Base-by-base conservation (phyloP, 2,329 filamentous ascomycete genomes). In the Nemania bipapillata region DNA sequence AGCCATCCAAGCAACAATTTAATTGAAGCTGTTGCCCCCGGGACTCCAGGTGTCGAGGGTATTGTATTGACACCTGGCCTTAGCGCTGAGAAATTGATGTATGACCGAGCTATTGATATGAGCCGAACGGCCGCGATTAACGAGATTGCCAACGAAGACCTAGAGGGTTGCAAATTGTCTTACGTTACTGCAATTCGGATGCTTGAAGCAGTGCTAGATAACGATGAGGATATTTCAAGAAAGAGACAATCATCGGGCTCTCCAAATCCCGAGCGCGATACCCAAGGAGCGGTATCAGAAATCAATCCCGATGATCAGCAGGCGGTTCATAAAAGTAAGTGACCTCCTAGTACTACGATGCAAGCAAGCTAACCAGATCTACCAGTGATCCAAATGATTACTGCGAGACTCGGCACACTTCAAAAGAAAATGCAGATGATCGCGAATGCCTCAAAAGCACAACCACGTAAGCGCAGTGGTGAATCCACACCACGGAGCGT, bases 51-150 rank as follows among this genome's bases (percentile, higher is more conserved):
- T 17, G 86, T 89, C 1, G 93, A 96, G 69, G 91, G 92, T 60
- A 93, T 97, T 28, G 88, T 92, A 55, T 86, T 99, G 28, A 97
- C 92, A 15, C 89, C 92, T 1, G 96, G 95, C 1, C 90, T 97
- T 64, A 97, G 94, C 24, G 96, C 96, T 0, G 96, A 98, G 82
- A 97, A 94, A 81, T 85, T 99, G 53, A 97, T 99, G 94, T 99
- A 97, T 78, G 96, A 99, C 74, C 92, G 96, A 54, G 96, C 96
- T 0, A 84, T 98, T 24, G 96, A 99, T 79, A 98, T 99, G 96
- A 97, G 94, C 79, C 90, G 94, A 60, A 90, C 92, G 3, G 95
- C 96, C 7, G 96, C 96, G 7, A 96, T 98, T 77, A 96, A 97
- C 75, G 96, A 99, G 81, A 92, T 99, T 57, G 93, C 96, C 1